Percentiles rank a stretch among this genome's conserved stretches.
Conservation (phyloP, 2,329 filamentous ascomycete species). For the Teratosphaeria gauchensis region DNA sequence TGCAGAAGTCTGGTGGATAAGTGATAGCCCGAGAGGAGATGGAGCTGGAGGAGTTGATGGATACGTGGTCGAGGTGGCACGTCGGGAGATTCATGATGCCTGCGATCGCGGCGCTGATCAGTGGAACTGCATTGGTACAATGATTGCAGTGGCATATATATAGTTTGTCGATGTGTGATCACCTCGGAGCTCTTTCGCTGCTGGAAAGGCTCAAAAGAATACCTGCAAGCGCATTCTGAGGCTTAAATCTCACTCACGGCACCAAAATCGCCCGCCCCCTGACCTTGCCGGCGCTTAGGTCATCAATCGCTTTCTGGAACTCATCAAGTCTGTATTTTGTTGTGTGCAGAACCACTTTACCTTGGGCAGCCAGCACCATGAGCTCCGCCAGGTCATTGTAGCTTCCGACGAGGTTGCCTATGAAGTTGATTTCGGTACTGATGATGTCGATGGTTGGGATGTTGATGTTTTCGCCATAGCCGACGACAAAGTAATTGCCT, state of each 20-base stretch:
- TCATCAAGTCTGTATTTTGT: conserved; percentile 18
- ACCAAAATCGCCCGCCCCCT: conserved; percentile 15
- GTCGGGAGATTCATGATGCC: no score
- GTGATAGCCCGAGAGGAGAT: no score
- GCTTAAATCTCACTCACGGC: conserved; percentile 3
- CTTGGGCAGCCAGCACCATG: conserved; percentile 16
- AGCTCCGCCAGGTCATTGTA: conserved; percentile 18
- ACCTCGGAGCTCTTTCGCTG: background rate
- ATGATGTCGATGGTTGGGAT: conserved; percentile 17
- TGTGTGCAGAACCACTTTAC: conserved; percentile 17
- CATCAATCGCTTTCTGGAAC: conserved; percentile 18
- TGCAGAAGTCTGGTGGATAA: no score
- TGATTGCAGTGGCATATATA: background rate
- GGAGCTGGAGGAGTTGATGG: no score
- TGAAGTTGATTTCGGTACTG: conserved; percentile 19
- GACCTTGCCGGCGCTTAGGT: conserved; percentile 14
- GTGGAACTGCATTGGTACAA: no score
- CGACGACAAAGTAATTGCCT: conserved; percentile 19
- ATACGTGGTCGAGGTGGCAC: no score
- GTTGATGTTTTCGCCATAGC: conserved; percentile 16
- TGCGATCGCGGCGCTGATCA: no score
- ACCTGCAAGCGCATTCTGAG: background rate
- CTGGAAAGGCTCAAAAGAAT: background rate
- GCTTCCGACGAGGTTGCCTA: conserved; percentile 15
- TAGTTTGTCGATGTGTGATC: background rate